phyloP scores from a whole-genome alignment of 2,329 filamentous ascomycete species.

The Aspergillus hiratsukae region DNA sequence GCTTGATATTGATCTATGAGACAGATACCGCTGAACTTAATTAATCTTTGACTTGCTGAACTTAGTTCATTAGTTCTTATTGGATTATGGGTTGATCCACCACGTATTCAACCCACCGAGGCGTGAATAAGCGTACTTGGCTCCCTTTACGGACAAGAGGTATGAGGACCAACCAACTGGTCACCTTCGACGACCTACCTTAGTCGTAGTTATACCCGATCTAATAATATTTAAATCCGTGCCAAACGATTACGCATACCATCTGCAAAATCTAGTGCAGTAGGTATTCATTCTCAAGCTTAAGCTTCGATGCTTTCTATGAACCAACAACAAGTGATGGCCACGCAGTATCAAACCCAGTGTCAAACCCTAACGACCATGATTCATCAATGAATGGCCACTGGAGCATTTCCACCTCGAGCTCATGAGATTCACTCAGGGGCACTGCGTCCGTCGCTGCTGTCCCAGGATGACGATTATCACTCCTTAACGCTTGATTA shows the following conservation, averaged over 20 bases:
- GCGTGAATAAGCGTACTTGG: too few species aligned
- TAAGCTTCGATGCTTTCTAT: neutral
- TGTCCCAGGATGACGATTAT: neutral
- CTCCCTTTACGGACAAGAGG: neutral
- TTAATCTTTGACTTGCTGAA: too few species aligned
- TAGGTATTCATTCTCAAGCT: neutral
- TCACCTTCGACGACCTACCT: too few species aligned
- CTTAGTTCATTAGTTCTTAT: too few species aligned
- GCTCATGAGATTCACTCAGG: constrained; percentile 17
- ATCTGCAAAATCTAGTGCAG: too few species aligned
- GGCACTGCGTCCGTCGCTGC: neutral
- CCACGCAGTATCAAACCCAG: constrained; percentile 29
- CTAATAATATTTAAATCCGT: too few species aligned
- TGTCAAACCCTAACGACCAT: constrained; percentile 33
- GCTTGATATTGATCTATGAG: too few species aligned
- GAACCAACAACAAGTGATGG: constrained; percentile 8
- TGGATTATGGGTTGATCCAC: too few species aligned
- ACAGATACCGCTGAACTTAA: too few species aligned
- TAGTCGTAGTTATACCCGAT: too few species aligned
- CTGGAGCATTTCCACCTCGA: constrained; percentile 34
- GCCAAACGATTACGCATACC: too few species aligned
- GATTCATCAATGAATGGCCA: constrained; percentile 36
- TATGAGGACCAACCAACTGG: neutral
- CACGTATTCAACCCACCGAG: too few species aligned
- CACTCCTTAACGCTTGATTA: neutral